These are phyloP conservation scores for Tilletia caries DNA, from an alignment of 1,284 basidiomycete genomes.

Conservation along the genomic window DNA sequence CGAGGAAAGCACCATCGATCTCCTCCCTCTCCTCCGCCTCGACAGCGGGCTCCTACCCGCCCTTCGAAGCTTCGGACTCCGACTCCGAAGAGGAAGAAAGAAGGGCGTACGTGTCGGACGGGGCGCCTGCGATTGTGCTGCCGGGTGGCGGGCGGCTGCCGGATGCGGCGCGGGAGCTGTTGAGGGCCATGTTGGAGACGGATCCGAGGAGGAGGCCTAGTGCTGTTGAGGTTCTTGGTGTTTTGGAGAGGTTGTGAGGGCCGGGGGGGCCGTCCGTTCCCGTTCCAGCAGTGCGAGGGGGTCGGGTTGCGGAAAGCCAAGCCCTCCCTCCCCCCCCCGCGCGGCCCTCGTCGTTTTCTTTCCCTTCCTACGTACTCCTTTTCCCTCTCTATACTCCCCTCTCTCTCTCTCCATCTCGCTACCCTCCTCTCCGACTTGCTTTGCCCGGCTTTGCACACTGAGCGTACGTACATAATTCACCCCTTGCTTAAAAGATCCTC, in stretches of 20 bases:
- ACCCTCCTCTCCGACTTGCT: too few relatives aligned
- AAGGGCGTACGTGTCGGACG: conserved; percentile 34
- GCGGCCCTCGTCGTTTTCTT: too few relatives aligned
- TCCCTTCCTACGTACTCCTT: too few relatives aligned
- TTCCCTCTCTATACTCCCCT: too few relatives aligned
- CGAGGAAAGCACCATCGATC: neutral
- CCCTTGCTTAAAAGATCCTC: too few relatives aligned
- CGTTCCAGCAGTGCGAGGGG: too few relatives aligned
- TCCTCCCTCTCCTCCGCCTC: neutral
- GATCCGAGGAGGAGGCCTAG: conserved; percentile 33
- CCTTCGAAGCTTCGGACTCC: neutral
- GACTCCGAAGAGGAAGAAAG: conserved; percentile 14
- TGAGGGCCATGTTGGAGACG: conserved; percentile 37
- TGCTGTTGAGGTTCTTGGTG: conserved; percentile 28
- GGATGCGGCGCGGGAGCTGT: conserved; percentile 38
- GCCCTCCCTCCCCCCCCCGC: too few relatives aligned
- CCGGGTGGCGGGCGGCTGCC: conserved; percentile 47
- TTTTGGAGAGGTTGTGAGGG: neutral
- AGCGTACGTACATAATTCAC: too few relatives aligned
- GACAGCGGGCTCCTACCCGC: neutral
- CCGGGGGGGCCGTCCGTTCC: too few relatives aligned
- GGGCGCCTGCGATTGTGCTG: conserved; percentile 43
- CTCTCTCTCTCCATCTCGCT: too few relatives aligned
- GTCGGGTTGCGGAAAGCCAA: too few relatives aligned
- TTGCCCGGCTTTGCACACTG: too few relatives aligned